These are phyloP conservation scores for Yamadazyma endophytica DNA, from an alignment of 805 yeast genomes.

Conservation along the genomic window DNA sequence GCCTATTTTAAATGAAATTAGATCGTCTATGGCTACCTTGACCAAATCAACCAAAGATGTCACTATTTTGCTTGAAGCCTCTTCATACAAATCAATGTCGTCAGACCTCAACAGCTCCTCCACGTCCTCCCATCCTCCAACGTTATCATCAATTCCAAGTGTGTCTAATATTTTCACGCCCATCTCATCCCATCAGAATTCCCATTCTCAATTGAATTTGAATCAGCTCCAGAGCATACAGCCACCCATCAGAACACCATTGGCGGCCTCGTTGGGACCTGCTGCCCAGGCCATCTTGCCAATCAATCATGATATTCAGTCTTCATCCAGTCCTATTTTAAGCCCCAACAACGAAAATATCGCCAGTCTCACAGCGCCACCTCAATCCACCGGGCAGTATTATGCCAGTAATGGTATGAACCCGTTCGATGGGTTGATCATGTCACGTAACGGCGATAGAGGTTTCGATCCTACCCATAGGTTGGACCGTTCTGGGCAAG, in stretches of 20 bases:
- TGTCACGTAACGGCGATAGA: slow-evolving; percentile 23
- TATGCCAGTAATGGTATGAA: slow-evolving; percentile 33
- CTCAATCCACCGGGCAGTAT: slow-evolving; percentile 28
- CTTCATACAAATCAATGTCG: slow-evolving; percentile 29
- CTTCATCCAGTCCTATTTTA: slow-evolving; percentile 10
- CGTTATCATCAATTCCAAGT: slow-evolving; percentile 25
- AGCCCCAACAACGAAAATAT: slow-evolving; percentile 13
- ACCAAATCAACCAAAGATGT: slow-evolving; percentile 91
- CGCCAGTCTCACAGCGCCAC: slow-evolving; percentile 19
- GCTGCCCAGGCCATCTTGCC: slow-evolving; percentile 25
- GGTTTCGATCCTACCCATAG: too few relatives aligned
- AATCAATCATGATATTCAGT: slow-evolving; percentile 5
- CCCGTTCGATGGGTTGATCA: slow-evolving; percentile 36
- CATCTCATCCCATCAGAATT: slow-evolving; percentile 19
- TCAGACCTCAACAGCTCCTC: slow-evolving; percentile 13
- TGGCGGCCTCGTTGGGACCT: slow-evolving; percentile 21
- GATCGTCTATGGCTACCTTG: slow-evolving; percentile 74
- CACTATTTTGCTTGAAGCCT: slow-evolving; percentile 71
- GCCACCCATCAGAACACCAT: slow-evolving; percentile 22
- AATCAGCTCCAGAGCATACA: slow-evolving; percentile 5
- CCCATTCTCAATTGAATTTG: slow-evolving; percentile 9
- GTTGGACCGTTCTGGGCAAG: too few relatives aligned
- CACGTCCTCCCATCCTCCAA: slow-evolving; percentile 17
- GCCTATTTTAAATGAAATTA: slow-evolving; percentile 72
- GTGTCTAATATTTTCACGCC: slow-evolving; percentile 31